phyloP scores from a whole-genome alignment of 306 rosid genomes.

The Citrullus colocynthis region DNA sequence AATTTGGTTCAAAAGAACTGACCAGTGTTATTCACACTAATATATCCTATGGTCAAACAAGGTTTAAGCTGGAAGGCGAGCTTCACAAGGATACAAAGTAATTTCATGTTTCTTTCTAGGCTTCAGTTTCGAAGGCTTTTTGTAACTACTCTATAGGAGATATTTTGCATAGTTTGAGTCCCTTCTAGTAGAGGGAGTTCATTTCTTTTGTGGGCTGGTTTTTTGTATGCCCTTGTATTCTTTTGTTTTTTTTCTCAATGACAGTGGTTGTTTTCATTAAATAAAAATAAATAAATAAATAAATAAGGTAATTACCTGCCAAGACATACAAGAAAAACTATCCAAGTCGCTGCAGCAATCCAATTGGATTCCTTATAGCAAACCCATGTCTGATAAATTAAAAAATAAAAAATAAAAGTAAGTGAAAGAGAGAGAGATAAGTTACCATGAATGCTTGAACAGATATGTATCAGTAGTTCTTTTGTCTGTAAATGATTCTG shows the following conservation, averaged over 20 bases:
- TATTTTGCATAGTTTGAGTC: too few relatives aligned
- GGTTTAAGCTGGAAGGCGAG: not conserved
- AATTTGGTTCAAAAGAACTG: not conserved
- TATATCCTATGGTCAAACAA: not conserved
- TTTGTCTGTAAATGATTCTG: not conserved
- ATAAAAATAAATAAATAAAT: too few relatives aligned
- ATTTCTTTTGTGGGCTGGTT: too few relatives aligned
- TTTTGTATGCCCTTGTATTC: too few relatives aligned
- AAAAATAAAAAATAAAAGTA: not conserved
- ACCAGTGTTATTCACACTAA: not conserved
- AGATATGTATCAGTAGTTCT: not conserved
- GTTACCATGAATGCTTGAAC: not conserved
- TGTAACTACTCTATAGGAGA: too few relatives aligned
- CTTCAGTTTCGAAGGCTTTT: too few relatives aligned
- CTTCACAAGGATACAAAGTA: not conserved
- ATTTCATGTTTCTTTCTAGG: too few relatives aligned
- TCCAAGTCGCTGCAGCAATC: constrained; percentile 51
- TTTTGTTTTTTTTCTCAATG: too few relatives aligned
- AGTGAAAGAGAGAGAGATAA: not conserved
- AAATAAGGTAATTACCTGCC: constrained; percentile 20
- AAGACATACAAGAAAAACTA: constrained; percentile 40
- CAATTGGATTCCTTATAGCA: constrained; percentile 63
- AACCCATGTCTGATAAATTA: constrained; percentile 51
- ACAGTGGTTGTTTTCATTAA: too few relatives aligned
- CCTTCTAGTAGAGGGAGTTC: too few relatives aligned